Percentiles rank a stretch among this genome's conserved stretches.
Conservation (phyloP, 106 monocot genomes). For the Chionographis japonica region DNA sequence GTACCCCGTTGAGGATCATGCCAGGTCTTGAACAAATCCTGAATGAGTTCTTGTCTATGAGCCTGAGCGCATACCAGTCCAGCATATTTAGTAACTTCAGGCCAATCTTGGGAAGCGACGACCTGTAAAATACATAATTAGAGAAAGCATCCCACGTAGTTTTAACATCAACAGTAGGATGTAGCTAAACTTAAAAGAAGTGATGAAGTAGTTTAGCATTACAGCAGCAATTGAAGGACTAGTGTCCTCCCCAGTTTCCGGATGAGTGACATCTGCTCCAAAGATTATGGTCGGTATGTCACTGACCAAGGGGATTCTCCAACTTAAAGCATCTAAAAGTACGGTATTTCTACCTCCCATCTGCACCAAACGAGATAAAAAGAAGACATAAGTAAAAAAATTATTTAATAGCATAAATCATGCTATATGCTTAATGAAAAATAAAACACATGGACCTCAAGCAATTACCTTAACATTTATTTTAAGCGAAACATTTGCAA, state of each 20-base stretch:
- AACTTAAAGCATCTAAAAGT: conserved; percentile 71
- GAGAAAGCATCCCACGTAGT: background rate
- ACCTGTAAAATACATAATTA: conserved; percentile 38
- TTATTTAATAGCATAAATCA: background rate
- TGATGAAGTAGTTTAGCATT: conserved; percentile 1
- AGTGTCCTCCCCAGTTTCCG: conserved; percentile 82
- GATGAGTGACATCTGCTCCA: conserved; percentile 96
- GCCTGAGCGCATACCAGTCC: conserved; percentile 89
- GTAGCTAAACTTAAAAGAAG: background rate
- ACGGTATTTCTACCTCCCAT: conserved; percentile 94
- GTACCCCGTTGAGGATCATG: conserved; percentile 75
- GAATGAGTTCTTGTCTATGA: conserved; percentile 86
- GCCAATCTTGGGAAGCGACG: conserved; percentile 96
- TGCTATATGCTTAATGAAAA: background rate
- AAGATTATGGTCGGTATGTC: conserved; percentile 93
- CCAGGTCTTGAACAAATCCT: conserved; percentile 83
- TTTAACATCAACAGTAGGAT: background rate
- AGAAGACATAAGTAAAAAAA: background rate
- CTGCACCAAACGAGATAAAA: conserved; percentile 21
- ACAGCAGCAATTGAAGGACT: conserved; percentile 94
- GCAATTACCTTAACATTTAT: conserved; percentile 81
- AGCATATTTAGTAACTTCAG: conserved; percentile 92
- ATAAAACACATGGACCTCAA: background rate
- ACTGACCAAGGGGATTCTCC: conserved; percentile 84
- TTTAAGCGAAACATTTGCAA: conserved; percentile 87